Percentiles rank a stretch among this genome's conserved stretches.
These are phyloP conservation scores for Cronartium quercuum DNA, from an alignment of 1,284 basidiomycete species.

Conservation along the genomic window DNA sequence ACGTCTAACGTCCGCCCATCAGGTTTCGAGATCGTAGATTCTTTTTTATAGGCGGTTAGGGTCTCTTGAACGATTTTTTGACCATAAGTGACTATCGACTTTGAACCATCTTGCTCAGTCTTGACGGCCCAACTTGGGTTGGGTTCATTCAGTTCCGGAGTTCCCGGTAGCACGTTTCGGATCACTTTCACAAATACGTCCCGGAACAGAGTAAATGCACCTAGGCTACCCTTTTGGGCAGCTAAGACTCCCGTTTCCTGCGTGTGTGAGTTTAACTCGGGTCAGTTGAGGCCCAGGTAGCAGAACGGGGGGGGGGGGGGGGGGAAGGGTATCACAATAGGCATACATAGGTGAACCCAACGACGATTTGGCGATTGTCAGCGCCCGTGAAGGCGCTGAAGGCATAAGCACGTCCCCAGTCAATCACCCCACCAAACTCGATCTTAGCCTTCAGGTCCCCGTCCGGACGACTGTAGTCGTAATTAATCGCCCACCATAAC, in stretches of 20 bases:
- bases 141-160: slow-evolving; percentile 28
- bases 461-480: slow-evolving; percentile 10
- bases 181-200: slow-evolving; percentile 42
- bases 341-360: slow-evolving; percentile 43
- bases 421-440: slow-evolving; percentile 40
- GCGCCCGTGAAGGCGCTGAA: slow-evolving; percentile 42
- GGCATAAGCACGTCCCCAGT: slow-evolving; percentile 44
- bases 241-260: slow-evolving; percentile 28
- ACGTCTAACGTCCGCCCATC: neutral
- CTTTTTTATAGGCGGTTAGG: slow-evolving; percentile 39
- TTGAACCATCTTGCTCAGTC: slow-evolving; percentile 40
- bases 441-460: slow-evolving; percentile 16
- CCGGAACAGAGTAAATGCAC: slow-evolving; percentile 43
- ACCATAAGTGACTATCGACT: slow-evolving; percentile 42
- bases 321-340: neutral
- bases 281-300: too few species aligned
- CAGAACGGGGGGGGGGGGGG: too few species aligned
- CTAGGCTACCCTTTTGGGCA: slow-evolving; percentile 40
- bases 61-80: slow-evolving; percentile 44
- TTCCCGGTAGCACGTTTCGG: slow-evolving; percentile 39
- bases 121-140: slow-evolving; percentile 39
- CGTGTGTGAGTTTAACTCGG: too few species aligned
- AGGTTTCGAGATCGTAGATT: slow-evolving; percentile 39
- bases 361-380: slow-evolving; percentile 37
- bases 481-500: slow-evolving; percentile 42